Evolutionary conservation across 1,284 basidiomycete genomes (phyloP).

Genomic region (Ustilago cynodontis): DNA sequence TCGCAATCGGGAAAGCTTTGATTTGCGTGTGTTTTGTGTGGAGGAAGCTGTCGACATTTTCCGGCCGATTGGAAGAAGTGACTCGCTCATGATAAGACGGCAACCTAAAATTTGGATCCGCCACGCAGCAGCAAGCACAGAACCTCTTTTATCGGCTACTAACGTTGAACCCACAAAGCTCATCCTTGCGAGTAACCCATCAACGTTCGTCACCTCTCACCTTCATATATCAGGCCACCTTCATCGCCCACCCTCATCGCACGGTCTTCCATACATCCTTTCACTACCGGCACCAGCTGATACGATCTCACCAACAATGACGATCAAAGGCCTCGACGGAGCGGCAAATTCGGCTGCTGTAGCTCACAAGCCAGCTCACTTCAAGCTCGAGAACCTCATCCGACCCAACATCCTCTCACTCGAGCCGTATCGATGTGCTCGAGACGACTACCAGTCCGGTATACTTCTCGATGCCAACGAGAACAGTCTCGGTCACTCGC

Average conservation of each 20-base stretch:
- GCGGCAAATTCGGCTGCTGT: slow-evolving; percentile 29
- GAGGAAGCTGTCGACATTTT: slow-evolving; percentile 2
- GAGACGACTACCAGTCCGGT: slow-evolving; percentile 93
- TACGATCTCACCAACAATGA: slow-evolving; percentile 16
- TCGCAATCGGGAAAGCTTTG: not conserved
- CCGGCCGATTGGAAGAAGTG: slow-evolving; percentile 53
- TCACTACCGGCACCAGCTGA: not conserved
- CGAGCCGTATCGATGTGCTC: slow-evolving; percentile 92
- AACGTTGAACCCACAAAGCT: not conserved
- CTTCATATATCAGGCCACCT: not conserved
- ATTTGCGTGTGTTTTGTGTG: too few relatives aligned
- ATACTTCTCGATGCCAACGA: slow-evolving; percentile 99
- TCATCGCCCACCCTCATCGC: not conserved
- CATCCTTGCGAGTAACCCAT: slow-evolving; percentile 18
- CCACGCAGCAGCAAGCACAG: slow-evolving; percentile 6
- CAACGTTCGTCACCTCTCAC: not conserved
- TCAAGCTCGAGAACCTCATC: slow-evolving; percentile 74
- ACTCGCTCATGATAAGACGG: slow-evolving; percentile 31
- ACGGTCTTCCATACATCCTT: not conserved
- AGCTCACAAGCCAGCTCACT: slow-evolving; percentile 69
- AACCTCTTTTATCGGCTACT: slow-evolving; percentile 16
- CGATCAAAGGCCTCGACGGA: slow-evolving; percentile 53
- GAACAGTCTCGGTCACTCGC: slow-evolving; percentile 89
- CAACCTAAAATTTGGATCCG: slow-evolving; percentile 28
- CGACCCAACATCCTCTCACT: slow-evolving; percentile 92